These are phyloP conservation scores for Macrolepiota albuminosa DNA, from an alignment of 768 basidiomycete species.

Conservation along the genomic window DNA sequence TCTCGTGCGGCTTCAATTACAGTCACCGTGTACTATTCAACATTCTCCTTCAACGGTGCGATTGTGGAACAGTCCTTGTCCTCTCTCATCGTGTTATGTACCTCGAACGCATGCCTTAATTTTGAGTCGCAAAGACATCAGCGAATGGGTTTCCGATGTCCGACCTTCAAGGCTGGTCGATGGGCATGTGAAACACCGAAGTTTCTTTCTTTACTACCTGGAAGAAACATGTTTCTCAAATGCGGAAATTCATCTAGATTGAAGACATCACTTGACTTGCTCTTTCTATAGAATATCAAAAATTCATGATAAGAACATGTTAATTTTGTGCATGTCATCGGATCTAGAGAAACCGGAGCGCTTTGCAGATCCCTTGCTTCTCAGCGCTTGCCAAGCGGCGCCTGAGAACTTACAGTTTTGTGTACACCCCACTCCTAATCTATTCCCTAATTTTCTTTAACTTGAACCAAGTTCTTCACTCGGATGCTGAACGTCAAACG, in stretches of 20 bases:
- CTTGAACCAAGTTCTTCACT: neutral
- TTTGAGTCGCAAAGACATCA: neutral
- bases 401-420: neutral
- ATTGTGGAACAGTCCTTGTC: neutral
- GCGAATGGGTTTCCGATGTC: neutral
- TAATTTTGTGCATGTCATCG: too few relatives aligned
- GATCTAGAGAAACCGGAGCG: too few relatives aligned
- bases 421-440: too few relatives aligned
- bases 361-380: too few relatives aligned
- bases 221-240: too few relatives aligned
- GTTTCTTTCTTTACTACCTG: neutral
- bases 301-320: too few relatives aligned
- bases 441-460: too few relatives aligned
- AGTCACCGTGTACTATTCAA: neutral
- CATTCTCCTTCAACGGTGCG: neutral
- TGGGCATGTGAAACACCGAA: neutral
- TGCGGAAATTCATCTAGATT: too few relatives aligned
- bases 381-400: too few relatives aligned
- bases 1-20: neutral
- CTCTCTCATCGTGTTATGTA: neutral
- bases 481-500: neutral
- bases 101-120: neutral
- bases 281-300: too few relatives aligned
- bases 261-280: too few relatives aligned
- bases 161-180: too few relatives aligned